Evolutionary conservation across 257 asterid species (phyloP).

Genomic region (Nicotiana tomentosiformis): DNA sequence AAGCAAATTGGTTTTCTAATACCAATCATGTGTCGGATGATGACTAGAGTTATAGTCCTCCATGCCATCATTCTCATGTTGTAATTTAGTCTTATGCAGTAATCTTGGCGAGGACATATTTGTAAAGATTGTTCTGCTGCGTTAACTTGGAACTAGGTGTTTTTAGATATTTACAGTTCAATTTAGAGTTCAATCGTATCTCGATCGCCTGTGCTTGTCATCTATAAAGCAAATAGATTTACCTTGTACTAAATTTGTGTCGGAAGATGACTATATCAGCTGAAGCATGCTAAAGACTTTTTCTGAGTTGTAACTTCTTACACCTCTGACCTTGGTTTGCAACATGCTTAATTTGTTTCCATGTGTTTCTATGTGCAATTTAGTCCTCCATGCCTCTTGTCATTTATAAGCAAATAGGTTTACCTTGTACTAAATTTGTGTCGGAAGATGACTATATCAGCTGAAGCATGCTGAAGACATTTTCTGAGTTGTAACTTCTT

Average conservation of each 20-base stretch:
- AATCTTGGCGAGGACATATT: conserved; percentile 7
- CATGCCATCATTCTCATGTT: conserved; percentile 18
- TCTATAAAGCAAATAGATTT: conserved; percentile 39
- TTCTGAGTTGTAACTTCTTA: neutral
- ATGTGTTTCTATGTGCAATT: neutral
- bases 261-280: conserved; percentile 18
- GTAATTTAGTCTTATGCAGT: neutral
- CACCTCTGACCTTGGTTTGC: neutral
- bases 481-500: neutral
- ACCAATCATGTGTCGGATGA: conserved; percentile 29
- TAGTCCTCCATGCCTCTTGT: neutral
- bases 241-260: conserved; percentile 28
- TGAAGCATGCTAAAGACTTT: neutral
- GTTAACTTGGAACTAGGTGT: neutral
- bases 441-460: conserved; percentile 22
- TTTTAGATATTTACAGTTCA: neutral
- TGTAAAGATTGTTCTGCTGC: neutral
- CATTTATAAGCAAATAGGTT: neutral
- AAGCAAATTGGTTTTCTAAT: conserved; percentile 22
- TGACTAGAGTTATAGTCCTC: conserved; percentile 22
- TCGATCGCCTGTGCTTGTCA: conserved; percentile 13
- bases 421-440: conserved; percentile 24
- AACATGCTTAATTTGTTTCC: neutral
- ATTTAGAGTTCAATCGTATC: neutral
- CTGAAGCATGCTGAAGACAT: neutral